Base-by-base conservation (phyloP, 495 filamentous ascomycete genomes). In the Trichoderma reesei region DNA sequence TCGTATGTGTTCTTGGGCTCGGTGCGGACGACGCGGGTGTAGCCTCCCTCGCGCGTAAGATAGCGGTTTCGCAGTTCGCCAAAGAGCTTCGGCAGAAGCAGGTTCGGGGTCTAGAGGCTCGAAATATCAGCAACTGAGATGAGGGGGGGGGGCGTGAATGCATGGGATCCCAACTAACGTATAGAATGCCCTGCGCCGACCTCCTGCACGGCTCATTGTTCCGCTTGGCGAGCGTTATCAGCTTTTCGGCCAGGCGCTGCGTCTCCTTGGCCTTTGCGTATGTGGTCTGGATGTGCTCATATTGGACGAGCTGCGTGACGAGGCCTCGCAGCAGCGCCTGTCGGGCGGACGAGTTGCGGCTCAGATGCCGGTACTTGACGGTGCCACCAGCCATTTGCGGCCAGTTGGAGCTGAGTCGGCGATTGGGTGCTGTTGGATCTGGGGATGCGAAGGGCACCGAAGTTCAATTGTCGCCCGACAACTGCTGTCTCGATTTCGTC, bases 261-360 rank as follows among this genome's bases (percentile, higher is more conserved):
- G 94, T 89, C 79, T 98, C 94, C 75, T 98, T 98, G 38, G 94
- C 94, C 78, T 97, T 98, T 73, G 85, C 85, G 86, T 88, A 97
- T 77, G 94, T 96, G 34, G 94, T 98, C 59, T 85, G 85, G 79
- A 98, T 96, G 62, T 88, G 84, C 78, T 98, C 94, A 74, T 96
- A 85, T 71, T 88, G 80, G 80, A 98, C 85, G 64, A 98, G 88
- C n/a, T 91, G 93, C 65, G 92, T 96, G 71, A 98, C 91, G 54
- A 98, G 82, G 76, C 98, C 98, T 67, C 94, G 91, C 65, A 98
- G 89, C 66, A 98, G 85, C 63, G 94, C 92, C 77, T 93, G 85
- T 71, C 94, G 85, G 72, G 97, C 94, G 38, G 94, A 77, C 37
- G 90, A 94, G 41, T 78, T 83, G 70, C 93, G 92, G 75, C 83